A percentile compares a stretch with the other conserved stretches of the same genome.
Conservation (phyloP, 345 rosid species). For the Camelina sativa region DNA sequence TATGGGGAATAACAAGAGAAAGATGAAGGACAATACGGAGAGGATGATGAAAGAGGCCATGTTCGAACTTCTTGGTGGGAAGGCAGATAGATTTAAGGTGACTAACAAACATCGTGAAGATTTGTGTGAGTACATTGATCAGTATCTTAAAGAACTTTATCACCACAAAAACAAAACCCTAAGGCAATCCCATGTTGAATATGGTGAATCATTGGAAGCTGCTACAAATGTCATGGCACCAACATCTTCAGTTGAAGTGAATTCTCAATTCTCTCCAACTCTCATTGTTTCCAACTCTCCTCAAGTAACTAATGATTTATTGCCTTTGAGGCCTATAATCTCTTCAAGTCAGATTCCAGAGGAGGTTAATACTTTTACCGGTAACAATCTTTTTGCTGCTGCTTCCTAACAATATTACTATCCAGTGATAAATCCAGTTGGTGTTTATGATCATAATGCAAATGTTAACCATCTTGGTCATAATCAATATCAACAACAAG, state of each 20-base stretch:
- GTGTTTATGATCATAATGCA: neutral
- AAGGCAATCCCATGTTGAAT: neutral
- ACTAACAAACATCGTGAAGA: neutral
- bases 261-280: conserved; percentile 4
- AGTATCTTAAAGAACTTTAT: conserved; percentile 19
- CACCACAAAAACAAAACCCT: neutral
- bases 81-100: neutral
- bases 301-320: neutral
- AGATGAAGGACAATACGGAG: conserved; percentile 31
- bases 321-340: too few relatives aligned
- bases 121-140: conserved; percentile 20
- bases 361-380: neutral
- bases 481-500: neutral
- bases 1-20: conserved; percentile 14
- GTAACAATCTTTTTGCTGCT: neutral
- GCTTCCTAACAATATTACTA: conserved; percentile 10
- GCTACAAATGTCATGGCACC: conserved; percentile 5
- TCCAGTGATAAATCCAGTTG: neutral
- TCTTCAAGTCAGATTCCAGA: neutral
- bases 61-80: conserved; percentile 18
- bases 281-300: conserved; percentile 17
- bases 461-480: neutral
- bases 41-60: conserved; percentile 29
- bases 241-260: conserved; percentile 9
- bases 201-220: conserved; percentile 34